These are phyloP conservation scores for Jackrogersella minutella DNA, from an alignment of 495 filamentous ascomycete species.

Conservation along the genomic window DNA sequence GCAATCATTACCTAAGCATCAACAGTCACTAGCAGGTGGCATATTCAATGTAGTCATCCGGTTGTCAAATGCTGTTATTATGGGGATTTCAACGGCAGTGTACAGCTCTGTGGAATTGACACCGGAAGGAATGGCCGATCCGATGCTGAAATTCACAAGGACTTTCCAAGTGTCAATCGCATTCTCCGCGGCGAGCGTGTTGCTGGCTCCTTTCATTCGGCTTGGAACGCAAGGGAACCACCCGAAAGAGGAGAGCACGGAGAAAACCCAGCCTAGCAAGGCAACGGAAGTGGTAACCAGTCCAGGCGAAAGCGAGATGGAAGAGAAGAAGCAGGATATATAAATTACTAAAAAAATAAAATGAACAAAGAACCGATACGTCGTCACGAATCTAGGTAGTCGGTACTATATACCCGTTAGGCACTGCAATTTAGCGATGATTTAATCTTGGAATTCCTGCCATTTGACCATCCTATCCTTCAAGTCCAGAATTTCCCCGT, in stretches of 20 bases:
- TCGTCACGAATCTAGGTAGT: slow-evolving; percentile 29
- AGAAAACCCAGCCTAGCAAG: slow-evolving; percentile 21
- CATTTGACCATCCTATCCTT: slow-evolving; percentile 51
- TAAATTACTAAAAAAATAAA: slow-evolving; percentile 12
- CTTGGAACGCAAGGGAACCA: slow-evolving; percentile 54
- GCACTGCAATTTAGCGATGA: neutral
- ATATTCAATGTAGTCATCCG: slow-evolving; percentile 67
- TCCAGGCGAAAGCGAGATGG: slow-evolving; percentile 11
- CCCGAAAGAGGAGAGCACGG: slow-evolving; percentile 22
- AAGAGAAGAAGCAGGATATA: slow-evolving; percentile 16
- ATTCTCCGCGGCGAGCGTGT: slow-evolving; percentile 54
- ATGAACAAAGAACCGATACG: neutral
- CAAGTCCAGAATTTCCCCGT: slow-evolving; percentile 49
- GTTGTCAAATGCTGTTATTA: slow-evolving; percentile 58
- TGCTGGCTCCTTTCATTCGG: slow-evolving; percentile 53
- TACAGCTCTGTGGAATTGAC: slow-evolving; percentile 49
- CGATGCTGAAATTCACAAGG: slow-evolving; percentile 53
- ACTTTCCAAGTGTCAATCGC: slow-evolving; percentile 66
- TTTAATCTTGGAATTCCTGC: slow-evolving; percentile 49
- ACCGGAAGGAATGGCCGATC: slow-evolving; percentile 44
- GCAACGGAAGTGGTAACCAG: slow-evolving; percentile 1
- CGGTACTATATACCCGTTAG: slow-evolving; percentile 33
- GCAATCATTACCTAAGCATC: slow-evolving; percentile 60
- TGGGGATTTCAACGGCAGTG: slow-evolving; percentile 62
- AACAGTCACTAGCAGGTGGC: slow-evolving; percentile 65